Conservation (phyloP, 2,329 filamentous ascomycete genomes). For the Phyllosticta capitalensis region DNA sequence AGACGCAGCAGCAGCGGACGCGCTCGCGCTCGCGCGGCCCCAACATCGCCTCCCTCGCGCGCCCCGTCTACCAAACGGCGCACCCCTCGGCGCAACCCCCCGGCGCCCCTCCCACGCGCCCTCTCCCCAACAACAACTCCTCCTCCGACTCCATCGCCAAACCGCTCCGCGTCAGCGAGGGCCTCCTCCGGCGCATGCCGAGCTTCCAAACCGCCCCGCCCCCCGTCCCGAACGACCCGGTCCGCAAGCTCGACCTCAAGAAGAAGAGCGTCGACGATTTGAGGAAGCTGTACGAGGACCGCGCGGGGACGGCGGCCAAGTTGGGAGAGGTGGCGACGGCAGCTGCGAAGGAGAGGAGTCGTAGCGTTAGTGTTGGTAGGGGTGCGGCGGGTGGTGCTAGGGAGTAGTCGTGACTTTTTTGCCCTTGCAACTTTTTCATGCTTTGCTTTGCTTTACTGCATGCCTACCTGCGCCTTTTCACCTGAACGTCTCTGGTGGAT, state of each 20-base stretch:
- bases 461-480: too few species aligned
- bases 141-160: constrained; percentile 17
- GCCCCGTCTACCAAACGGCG: constrained; percentile 24
- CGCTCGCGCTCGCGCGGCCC: constrained; percentile 19
- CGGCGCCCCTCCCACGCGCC: constrained; percentile 18
- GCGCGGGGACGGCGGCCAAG: constrained; percentile 31
- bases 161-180: constrained; percentile 29
- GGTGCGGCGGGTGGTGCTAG: background rate
- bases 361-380: background rate
- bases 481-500: too few species aligned
- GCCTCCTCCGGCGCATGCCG: constrained; percentile 37
- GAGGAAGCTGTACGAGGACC: constrained; percentile 39
- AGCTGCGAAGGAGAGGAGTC: background rate
- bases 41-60: constrained; percentile 28
- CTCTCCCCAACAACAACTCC: constrained; percentile 19
- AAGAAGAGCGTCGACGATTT: constrained; percentile 40
- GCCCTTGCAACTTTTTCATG: too few species aligned
- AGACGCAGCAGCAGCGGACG: background rate
- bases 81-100: constrained; percentile 19
- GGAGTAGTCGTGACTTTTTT: too few species aligned
- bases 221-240: constrained; percentile 11
- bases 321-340: constrained; percentile 19
- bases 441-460: too few species aligned
- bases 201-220: constrained; percentile 29
- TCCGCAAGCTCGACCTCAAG: constrained; percentile 31